Percentiles rank a stretch among this genome's conserved stretches.
These are phyloP conservation scores for Bromus sterilis DNA, from an alignment of 176 grass and related monocot species.

Conservation along the genomic window DNA sequence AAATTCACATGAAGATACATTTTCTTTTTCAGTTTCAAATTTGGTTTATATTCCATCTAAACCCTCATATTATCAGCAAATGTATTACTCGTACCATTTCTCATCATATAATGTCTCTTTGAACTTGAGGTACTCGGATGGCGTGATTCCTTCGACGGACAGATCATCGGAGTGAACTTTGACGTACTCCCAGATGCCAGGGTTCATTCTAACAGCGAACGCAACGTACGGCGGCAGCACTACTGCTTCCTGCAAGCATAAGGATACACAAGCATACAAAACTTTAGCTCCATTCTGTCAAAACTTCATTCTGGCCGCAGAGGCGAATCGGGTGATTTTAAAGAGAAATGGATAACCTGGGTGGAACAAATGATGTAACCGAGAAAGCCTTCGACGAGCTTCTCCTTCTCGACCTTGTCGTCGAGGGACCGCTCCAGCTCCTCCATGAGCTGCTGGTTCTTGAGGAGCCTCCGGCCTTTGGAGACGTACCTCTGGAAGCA, in stretches of 20 bases:
- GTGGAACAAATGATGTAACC: constrained; percentile 81
- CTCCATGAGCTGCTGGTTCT: constrained; percentile 81
- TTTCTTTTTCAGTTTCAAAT: neutral
- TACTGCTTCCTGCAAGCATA: constrained; percentile 66
- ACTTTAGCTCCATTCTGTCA: neutral
- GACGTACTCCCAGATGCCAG: constrained; percentile 90
- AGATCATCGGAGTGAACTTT: constrained; percentile 72
- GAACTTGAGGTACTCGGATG: constrained; percentile 74
- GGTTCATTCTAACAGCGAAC: constrained; percentile 75
- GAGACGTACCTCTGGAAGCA: constrained; percentile 73
- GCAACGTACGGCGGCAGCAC: constrained; percentile 75
- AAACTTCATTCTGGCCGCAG: neutral
- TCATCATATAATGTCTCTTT: constrained; percentile 88
- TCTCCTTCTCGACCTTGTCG: constrained; percentile 73
- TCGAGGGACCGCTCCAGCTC: constrained; percentile 82
- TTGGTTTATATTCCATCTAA: too few relatives aligned
- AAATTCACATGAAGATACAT: neutral
- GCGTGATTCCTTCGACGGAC: constrained; percentile 65
- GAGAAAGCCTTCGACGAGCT: constrained; percentile 79
- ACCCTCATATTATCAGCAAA: neutral
- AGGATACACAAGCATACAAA: neutral
- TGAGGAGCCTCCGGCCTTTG: constrained; percentile 77
- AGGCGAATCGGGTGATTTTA: neutral
- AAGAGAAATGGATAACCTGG: constrained; percentile 39
- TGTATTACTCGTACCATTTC: constrained; percentile 52